Evolutionary conservation across 2,329 filamentous ascomycete species (phyloP).

Genomic region (Cadophora sp.): DNA sequence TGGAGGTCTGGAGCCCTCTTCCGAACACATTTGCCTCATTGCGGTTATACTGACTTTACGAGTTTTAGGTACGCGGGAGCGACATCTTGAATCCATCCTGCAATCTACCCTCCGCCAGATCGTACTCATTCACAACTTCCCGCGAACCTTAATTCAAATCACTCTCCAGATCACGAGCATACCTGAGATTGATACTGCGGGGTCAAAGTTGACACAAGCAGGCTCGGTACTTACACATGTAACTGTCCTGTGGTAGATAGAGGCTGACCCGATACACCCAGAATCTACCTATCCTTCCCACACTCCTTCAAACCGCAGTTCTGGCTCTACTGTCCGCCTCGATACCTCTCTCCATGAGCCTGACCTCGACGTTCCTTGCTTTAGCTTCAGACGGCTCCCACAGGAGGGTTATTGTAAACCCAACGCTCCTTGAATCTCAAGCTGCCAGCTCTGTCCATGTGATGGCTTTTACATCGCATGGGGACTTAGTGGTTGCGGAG

Average conservation of each 20-base stretch:
- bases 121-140: constrained; percentile 77
- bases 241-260: constrained; percentile 17
- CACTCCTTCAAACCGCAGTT: constrained; percentile 80
- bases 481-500: constrained; percentile 77
- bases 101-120: constrained; percentile 76
- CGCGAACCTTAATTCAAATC: constrained; percentile 79
- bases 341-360: constrained; percentile 78
- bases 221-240: constrained; percentile 56
- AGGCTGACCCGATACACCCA: constrained; percentile 46
- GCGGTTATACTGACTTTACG: constrained; percentile 17
- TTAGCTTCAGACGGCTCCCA: constrained; percentile 53
- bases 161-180: constrained; percentile 77
- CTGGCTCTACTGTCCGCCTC: constrained; percentile 82
- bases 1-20: constrained; percentile 63
- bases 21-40: constrained; percentile 12
- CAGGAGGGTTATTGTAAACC: constrained; percentile 60
- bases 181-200: constrained; percentile 71
- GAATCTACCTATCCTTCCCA: constrained; percentile 82
- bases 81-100: constrained; percentile 81
- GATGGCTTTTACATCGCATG: constrained; percentile 79
- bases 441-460: constrained; percentile 77
- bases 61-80: constrained; percentile 67
- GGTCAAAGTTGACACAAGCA: constrained; percentile 65
- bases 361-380: constrained; percentile 69
- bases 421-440: constrained; percentile 66